These are phyloP conservation scores for Kalanchoe fedtschenkoi DNA, from an alignment of 164 flowering plant species.

Conservation along the genomic window DNA sequence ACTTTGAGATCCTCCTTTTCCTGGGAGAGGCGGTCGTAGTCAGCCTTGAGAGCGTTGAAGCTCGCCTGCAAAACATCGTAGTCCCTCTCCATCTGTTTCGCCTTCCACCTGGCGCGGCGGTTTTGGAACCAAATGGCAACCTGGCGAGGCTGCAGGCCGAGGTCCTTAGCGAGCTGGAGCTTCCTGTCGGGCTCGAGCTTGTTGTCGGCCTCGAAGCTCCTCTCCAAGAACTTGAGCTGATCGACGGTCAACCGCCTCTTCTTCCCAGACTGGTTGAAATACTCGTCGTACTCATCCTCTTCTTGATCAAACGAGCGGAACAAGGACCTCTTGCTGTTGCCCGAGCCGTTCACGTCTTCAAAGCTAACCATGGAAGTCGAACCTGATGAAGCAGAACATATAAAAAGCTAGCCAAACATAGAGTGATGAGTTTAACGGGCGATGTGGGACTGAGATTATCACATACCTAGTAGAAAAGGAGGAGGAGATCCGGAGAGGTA, in stretches of 20 bases:
- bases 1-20: slow-evolving; percentile 56
- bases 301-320: slow-evolving; percentile 39
- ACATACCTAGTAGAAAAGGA: slow-evolving; percentile 39
- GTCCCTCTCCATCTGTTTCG: slow-evolving; percentile 40
- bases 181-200: slow-evolving; percentile 87
- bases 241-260: slow-evolving; percentile 56
- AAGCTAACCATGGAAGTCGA: slow-evolving; percentile 56
- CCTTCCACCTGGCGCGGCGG: slow-evolving; percentile 46
- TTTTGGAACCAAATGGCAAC: slow-evolving; percentile 59
- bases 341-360: slow-evolving; percentile 26
- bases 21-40: slow-evolving; percentile 40
- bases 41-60: slow-evolving; percentile 43
- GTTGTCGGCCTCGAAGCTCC: slow-evolving; percentile 63
- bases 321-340: slow-evolving; percentile 23
- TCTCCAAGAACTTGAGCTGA: slow-evolving; percentile 66
- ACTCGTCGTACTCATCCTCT: slow-evolving; percentile 59
- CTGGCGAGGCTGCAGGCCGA: slow-evolving; percentile 74
- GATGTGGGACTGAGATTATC: too few relatives aligned
- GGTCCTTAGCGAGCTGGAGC: slow-evolving; percentile 56
- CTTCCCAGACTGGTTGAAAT: slow-evolving; percentile 58
- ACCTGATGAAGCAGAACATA: slow-evolving; percentile 26
- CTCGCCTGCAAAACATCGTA: slow-evolving; percentile 25
- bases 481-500: slow-evolving; percentile 43
- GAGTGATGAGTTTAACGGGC: too few relatives aligned
- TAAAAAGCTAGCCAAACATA: not conserved